Evolutionary conservation across 805 yeast species (phyloP), one percentile per base, ranked within the genome.

Genomic region (Candida odintsovae): DNA sequence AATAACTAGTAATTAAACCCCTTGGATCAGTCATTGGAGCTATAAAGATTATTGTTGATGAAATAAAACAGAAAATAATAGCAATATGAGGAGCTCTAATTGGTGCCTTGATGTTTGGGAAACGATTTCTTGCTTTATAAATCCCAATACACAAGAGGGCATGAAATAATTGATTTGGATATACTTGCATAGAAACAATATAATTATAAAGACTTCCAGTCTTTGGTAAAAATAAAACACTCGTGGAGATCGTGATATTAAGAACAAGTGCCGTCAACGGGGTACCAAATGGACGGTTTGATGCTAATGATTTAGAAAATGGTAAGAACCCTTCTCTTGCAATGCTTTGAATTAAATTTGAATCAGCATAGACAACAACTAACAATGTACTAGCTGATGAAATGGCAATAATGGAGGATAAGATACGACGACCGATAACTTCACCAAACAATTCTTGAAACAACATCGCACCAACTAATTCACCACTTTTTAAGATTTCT

Each of bases 261-360:
- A 66, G 44, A 3, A 60, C 29, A 23, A 79, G 60, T 0, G 83
- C 67, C 5, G 77, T 73, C 22, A 79, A 61, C 1, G 86, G 85
- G 1, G 83, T 77, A 22, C 75, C 75, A 50, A 61, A 65, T 2
- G 83, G 83, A 69, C 73, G 69, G 50, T 80, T 79, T 15, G 78
- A 74, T 1, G 82, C 75, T 73, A 80, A 66, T 29, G 66, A 56
- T 31, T 55, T 57, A 1, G 82, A 74, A 42, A 68, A 74, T 3
- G 86, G 86, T 16, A 80, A 58, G 47, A 68, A 76, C 0, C 84
- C 84, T 51, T 80, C 84, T 40, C 82, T 64, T 52, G 80, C 78
- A 8, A 75, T 75, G 57, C 77, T 83, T 58, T 80, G 86, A 46
- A 75, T 76, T 59, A 76, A 71, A 52, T 84, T 66, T 0, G 83